phyloP scores from a whole-genome alignment of 306 rosid genomes.

The Quillaja saponaria region DNA sequence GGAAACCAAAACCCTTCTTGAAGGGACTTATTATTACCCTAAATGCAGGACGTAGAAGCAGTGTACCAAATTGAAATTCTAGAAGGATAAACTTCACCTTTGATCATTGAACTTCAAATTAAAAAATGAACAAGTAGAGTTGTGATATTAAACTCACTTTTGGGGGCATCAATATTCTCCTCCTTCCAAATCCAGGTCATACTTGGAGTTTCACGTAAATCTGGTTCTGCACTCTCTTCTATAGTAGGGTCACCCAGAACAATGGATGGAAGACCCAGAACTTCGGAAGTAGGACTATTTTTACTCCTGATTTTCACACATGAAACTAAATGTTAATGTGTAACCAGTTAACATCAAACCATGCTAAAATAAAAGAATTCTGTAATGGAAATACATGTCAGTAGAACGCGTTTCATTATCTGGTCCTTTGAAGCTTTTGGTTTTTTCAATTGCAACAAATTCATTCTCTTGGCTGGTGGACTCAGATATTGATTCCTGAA shows the following conservation, averaged over 20 bases:
- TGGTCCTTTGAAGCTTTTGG: slow-evolving; percentile 30
- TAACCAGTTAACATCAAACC: slow-evolving; percentile 10
- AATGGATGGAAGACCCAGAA: slow-evolving; percentile 35
- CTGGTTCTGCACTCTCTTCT: slow-evolving; percentile 38
- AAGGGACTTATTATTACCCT: too few relatives aligned
- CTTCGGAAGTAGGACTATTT: slow-evolving; percentile 38
- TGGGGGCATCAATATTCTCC: slow-evolving; percentile 74
- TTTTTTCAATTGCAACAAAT: slow-evolving; percentile 41
- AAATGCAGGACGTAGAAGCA: too few relatives aligned
- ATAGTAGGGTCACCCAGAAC: slow-evolving; percentile 38
- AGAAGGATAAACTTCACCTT: slow-evolving; percentile 1
- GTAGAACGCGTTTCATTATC: slow-evolving; percentile 46
- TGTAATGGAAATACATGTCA: slow-evolving; percentile 47
- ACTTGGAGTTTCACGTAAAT: slow-evolving; percentile 36
- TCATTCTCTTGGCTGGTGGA: slow-evolving; percentile 60
- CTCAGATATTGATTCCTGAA: slow-evolving; percentile 66
- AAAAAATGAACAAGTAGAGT: slow-evolving; percentile 12
- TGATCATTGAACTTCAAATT: slow-evolving; percentile 7
- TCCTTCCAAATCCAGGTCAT: slow-evolving; percentile 56
- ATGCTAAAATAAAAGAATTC: slow-evolving; percentile 14
- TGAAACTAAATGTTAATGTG: slow-evolving; percentile 25
- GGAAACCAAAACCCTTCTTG: too few relatives aligned
- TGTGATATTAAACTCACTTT: slow-evolving; percentile 57
- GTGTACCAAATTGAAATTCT: slow-evolving; percentile 9
- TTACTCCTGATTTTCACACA: slow-evolving; percentile 48